Evolutionary conservation across 257 asterid genomes (phyloP), one percentile per base, ranked within the genome.

Genomic region (Rhazya stricta): DNA sequence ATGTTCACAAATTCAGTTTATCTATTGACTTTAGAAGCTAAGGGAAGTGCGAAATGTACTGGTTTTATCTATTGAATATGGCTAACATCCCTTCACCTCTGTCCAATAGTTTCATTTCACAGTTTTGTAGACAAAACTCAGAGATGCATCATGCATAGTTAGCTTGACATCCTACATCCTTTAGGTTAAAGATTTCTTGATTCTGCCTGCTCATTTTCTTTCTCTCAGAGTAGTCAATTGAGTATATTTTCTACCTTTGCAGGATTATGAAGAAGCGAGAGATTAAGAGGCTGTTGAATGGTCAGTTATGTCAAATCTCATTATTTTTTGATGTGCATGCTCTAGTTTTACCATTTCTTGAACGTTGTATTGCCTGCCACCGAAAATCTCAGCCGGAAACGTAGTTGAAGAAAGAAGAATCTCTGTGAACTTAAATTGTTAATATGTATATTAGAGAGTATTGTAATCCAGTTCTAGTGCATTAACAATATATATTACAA

Each of bases 201-300:
- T 67, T 39, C 72, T 67, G 15, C 34, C 34, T 39, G 21, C 41
- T 51, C 51, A 18, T 10, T 39, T 66, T 42, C 48, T 32, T 3
- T 66, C 37, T 37, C 30, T 10, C 34, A 39, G 1, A 8, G 19
- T 67, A 6, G 25, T 27, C 15, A 21, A 21, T 36, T 0, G n/a
- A 18, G 5, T 66, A 37, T 21, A 1, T 0, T 21, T 67, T 12
- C 6, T 4, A 9, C 46, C 43, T 76, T 39, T 69, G 53, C 75
- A 76, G 75, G 80, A 42, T 76, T 13, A 19, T 8, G 51, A 69
- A 69, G 61, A 16, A 53, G 39, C 75, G 3, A 69, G 51, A 21
- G 62, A 56, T 30, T 76, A 76, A 21, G 51, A 67, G 69, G 5
- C 79, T 37, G 43, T 39, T 66, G 67, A 34, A 66, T 70, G 39